Percentiles rank a stretch among this genome's conserved stretches.
Evolutionary conservation across 208 protist genomes (phyloP).

Genomic region (Kentomonas sorsogonicus): DNA sequence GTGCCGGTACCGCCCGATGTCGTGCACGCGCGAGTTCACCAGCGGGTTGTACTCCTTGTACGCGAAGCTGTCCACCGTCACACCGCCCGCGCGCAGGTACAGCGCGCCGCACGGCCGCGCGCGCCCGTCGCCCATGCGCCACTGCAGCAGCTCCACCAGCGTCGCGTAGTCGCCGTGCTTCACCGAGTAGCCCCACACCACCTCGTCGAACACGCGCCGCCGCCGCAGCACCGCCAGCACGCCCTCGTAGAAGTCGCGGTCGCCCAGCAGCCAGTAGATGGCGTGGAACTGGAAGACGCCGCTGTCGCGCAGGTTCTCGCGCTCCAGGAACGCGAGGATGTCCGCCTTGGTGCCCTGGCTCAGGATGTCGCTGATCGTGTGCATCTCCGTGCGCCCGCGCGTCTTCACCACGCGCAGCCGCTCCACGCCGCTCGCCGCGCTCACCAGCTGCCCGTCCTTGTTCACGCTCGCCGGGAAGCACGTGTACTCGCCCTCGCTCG

Average conservation of each 20-base stretch:
- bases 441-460: conserved; percentile 8
- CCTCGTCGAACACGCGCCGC: neutral
- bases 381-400: conserved; percentile 4
- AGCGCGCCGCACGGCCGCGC: no score
- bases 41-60: conserved; percentile 20
- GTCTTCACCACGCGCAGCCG: conserved; percentile 3
- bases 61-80: conserved; percentile 8
- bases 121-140: no score
- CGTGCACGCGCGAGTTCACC: conserved; percentile 14
- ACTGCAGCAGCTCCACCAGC: conserved; percentile 7
- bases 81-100: conserved; percentile 3
- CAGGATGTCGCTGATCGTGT: conserved; percentile 13
- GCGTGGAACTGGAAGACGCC: conserved; percentile 2
- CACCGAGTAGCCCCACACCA: conserved; percentile 16
- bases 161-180: conserved; percentile 11
- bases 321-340: conserved; percentile 12
- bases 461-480: conserved; percentile 16
- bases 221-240: conserved; percentile 10
- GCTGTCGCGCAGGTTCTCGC: conserved; percentile 11
- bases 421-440: neutral
- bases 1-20: conserved; percentile 14
- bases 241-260: conserved; percentile 6
- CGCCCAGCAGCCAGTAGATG: conserved; percentile 16
- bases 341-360: conserved; percentile 9
- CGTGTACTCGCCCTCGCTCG: conserved; percentile 8